Base-by-base conservation (phyloP, 1,284 basidiomycete genomes). In the Wallemia mellicola region DNA sequence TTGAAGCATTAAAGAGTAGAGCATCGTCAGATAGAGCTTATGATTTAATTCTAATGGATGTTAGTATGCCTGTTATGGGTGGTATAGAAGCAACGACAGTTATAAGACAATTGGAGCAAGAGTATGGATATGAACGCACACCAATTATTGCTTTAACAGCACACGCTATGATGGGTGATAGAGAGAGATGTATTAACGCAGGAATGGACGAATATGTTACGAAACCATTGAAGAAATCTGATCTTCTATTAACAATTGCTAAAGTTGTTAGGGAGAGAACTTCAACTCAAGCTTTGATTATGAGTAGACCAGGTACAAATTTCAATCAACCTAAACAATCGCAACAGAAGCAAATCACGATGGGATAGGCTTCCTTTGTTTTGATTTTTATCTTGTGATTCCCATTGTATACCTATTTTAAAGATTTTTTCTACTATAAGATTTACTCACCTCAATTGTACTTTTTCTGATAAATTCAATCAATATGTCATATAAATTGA, bases 41-140 rank as follows among this genome's bases (percentile, higher is more conserved):
- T 67, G 82, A 89, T 69, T 81, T 91, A 64, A 85, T 91, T 64
- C 75, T 89, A 79, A 96, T 98, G 94, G 92, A 98, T 67, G 86
- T 96, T 22, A 91, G 86, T 2, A 94, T 94, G 89, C 89, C 88
- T 15, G 82, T 91, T 72, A 91, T 92, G 88, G 85, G 86, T 63
- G 86, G 85, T 64, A 86, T 86, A 80, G 83, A 88, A 67, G 85
- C 86, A 1, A 88, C 86, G 0, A 80, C 85, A 64, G 71, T 83
- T 24, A 86, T 86, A 63, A 76, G 83, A 57, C 75, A 79, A 58
- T 88, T 82, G 69, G 94, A 98, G 72, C 75, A 77, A 66, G 76
- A 81, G 62, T 78, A 80, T 62, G 76, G 78, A 24, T 73, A 87
- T 38, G 71, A 79, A 26, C 76, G 80, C 7, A 87, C 82, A 11